Conservation (phyloP, 2,329 filamentous ascomycete species). For the Aspergillus sp. region DNA sequence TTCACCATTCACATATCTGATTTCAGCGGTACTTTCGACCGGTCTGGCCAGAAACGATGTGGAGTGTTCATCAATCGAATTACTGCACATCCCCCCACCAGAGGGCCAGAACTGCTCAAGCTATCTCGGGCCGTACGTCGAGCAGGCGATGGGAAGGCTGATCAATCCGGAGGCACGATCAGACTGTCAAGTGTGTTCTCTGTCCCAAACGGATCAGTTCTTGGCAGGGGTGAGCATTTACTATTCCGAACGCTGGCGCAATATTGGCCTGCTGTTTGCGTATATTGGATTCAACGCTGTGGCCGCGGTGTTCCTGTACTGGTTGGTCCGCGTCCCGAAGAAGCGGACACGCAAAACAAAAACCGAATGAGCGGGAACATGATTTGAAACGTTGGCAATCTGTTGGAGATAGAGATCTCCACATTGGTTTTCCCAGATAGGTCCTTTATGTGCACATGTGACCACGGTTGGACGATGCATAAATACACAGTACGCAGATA, state of each 20-base stretch:
- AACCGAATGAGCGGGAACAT: constrained; percentile 24
- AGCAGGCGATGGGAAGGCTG: constrained; percentile 51
- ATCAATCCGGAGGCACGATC: constrained; percentile 52
- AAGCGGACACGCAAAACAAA: constrained; percentile 39
- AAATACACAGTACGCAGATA: too few relatives aligned
- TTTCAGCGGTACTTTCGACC: constrained; percentile 34
- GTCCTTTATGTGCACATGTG: too few relatives aligned
- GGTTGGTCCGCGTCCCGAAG: constrained; percentile 48
- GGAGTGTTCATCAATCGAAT: constrained; percentile 28
- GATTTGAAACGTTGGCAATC: too few relatives aligned
- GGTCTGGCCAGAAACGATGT: constrained; percentile 26
- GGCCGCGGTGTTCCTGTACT: constrained; percentile 47
- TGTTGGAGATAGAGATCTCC: too few relatives aligned
- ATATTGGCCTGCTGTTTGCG: constrained; percentile 50
- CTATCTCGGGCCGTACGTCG: constrained; percentile 56
- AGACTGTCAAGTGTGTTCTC: constrained; percentile 50
- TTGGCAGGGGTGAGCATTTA: constrained; percentile 42
- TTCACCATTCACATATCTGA: constrained; percentile 59
- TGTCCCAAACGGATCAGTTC: constrained; percentile 43
- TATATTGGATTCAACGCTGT: constrained; percentile 48
- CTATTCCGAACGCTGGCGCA: constrained; percentile 45
- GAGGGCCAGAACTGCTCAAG: constrained; percentile 54
- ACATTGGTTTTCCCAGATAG: too few relatives aligned
- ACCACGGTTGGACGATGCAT: too few relatives aligned
- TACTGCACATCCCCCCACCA: constrained; percentile 42